Base-by-base conservation (phyloP, 257 asterid species). In the Ajuga chamaepitys region DNA sequence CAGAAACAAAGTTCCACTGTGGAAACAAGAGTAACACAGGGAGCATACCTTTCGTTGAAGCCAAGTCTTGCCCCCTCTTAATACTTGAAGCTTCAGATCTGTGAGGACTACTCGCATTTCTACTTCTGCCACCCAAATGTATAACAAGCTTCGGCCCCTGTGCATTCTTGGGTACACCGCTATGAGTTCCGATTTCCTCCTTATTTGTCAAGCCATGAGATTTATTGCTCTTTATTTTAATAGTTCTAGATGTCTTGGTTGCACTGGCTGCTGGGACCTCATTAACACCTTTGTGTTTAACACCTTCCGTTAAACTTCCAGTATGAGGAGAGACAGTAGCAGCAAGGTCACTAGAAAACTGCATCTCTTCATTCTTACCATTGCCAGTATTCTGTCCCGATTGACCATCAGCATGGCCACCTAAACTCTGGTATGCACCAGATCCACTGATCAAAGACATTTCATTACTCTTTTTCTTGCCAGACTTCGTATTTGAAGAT, bases 91-190 rank as follows among this genome's bases (percentile, higher is more conserved):
- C 78, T 64, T 92, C 95, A 54, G 92, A 73, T 76, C 66, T 80
- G 0, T 89, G 87, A 63, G 95, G 81, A 68, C 77, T 80, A 42
- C 80, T 68, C 35, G 69, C 38, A 48, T 75, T 86, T 81, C 78
- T 85, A 72, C 75, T 82, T 47, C 95, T 78, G 11, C 82, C 78
- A 50, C 99, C 95, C 88, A 90, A 72, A 83, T 90, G 99, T 70
- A 90, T 90, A 66, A 94, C 98, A 45, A 88, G 89, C 86, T 90
- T 90, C 13, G 93, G 83, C 47, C 88, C 95, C 63, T 77, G 87
- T 21, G 82, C 67, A 62, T 77, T 50, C 86, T 74, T 86, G 30
- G 86, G 69, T 47, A 62, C 66, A 54, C 77, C 74, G 50, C 71
- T 68, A 58, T 80, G 72, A 72, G 71, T 67, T 74, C 82, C 88